These are phyloP conservation scores for Melocanna baccifera DNA, from an alignment of 176 grass and related monocot species.

Conservation along the genomic window DNA sequence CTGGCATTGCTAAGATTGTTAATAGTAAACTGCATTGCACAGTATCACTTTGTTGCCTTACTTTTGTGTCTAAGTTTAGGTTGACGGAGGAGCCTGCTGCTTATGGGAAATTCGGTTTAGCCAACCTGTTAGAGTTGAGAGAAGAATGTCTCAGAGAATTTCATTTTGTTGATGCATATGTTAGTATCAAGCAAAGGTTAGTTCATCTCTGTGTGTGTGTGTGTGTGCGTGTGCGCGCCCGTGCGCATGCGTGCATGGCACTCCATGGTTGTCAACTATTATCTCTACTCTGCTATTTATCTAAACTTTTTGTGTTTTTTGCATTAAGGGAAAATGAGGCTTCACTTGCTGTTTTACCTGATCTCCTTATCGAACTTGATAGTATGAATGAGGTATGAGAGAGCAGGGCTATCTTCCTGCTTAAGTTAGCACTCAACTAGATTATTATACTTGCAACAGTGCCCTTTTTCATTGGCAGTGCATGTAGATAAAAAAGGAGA, in stretches of 20 bases:
- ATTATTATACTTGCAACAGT: slow-evolving; percentile 4
- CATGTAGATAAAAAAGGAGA: background rate
- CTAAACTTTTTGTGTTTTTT: slow-evolving; percentile 23
- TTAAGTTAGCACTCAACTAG: slow-evolving; percentile 11
- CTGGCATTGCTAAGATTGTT: background rate
- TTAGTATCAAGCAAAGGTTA: slow-evolving; percentile 98
- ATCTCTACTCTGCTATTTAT: slow-evolving; percentile 13
- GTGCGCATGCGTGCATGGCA: background rate
- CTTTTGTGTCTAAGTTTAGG: slow-evolving; percentile 51
- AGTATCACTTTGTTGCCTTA: slow-evolving; percentile 31
- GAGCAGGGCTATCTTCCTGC: background rate
- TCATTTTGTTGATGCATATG: slow-evolving; percentile 92
- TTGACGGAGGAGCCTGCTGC: slow-evolving; percentile 97
- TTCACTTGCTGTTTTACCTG: slow-evolving; percentile 92
- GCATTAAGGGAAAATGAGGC: slow-evolving; percentile 92
- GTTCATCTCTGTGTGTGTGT: background rate
- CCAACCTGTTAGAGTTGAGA: slow-evolving; percentile 85
- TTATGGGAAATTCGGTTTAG: slow-evolving; percentile 95
- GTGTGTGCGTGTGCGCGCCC: background rate
- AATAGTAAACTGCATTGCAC: background rate
- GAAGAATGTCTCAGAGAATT: slow-evolving; percentile 99
- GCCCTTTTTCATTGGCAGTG: background rate
- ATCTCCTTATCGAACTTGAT: slow-evolving; percentile 96
- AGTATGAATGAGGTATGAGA: slow-evolving; percentile 84
- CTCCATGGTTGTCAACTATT: background rate